Evolutionary conservation across 305 asterid genomes (phyloP).

Genomic region (Vinca major): DNA sequence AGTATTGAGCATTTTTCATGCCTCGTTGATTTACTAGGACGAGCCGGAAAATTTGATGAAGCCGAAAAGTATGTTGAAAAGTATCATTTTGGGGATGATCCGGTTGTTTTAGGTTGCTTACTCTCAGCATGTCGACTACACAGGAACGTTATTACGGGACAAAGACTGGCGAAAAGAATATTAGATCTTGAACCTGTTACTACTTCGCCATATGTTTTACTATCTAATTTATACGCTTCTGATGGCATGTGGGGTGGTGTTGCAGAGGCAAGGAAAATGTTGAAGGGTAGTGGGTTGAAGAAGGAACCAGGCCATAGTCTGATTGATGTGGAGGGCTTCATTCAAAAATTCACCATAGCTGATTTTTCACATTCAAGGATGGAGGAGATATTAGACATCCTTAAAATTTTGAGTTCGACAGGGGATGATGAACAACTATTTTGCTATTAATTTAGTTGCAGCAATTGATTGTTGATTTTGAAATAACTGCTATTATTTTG

Average conservation of each 20-base stretch:
- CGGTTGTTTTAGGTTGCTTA: conserved; percentile 51
- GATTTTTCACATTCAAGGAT: conserved; percentile 46
- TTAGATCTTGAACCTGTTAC: conserved; percentile 35
- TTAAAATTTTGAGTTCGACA: conserved; percentile 27
- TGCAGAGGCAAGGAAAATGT: conserved; percentile 43
- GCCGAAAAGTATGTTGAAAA: conserved; percentile 46
- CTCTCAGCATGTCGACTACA: conserved; percentile 62
- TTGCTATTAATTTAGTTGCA: not conserved
- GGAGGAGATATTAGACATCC: conserved; percentile 30
- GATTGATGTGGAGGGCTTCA: conserved; percentile 36
- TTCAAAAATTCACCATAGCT: conserved; percentile 39
- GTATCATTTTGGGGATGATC: conserved; percentile 33
- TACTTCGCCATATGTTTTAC: conserved; percentile 53
- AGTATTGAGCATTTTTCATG: conserved; percentile 50
- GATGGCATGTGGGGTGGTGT: conserved; percentile 55
- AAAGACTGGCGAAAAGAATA: conserved; percentile 41
- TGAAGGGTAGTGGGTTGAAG: conserved; percentile 43
- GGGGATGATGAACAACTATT: conserved; percentile 19
- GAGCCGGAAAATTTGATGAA: conserved; percentile 49
- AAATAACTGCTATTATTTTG: not conserved
- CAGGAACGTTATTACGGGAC: conserved; percentile 40
- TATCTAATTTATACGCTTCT: conserved; percentile 55
- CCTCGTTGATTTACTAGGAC: conserved; percentile 61
- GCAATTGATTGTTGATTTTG: not conserved
- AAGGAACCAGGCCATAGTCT: conserved; percentile 53